Base-by-base conservation (phyloP, 192 early-diverging fungal genomes). In the Backusella morwellensis region DNA sequence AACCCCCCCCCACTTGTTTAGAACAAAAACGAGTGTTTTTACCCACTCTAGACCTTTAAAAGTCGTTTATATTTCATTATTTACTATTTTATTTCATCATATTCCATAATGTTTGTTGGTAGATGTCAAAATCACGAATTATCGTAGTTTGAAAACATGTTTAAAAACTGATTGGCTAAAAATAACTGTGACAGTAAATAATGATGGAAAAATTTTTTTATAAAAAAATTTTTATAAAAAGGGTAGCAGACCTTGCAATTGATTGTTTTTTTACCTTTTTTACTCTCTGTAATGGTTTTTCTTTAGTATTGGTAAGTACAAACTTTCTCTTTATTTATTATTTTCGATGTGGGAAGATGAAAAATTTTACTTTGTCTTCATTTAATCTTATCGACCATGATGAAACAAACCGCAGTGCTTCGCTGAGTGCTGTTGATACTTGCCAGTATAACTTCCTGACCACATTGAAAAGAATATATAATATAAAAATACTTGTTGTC, bases 391-490 rank as follows among this genome's bases (percentile, higher is more conserved):
- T 82, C 80, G 80, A 82, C 80, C 80, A 82, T 82, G 80, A 75
- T 70, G 80, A 82, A 67, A 82, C 35, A 82, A 82, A 52, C 76
- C 80, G 77, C 80, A 73, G 77, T 78, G 80, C 80, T 82, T 78
- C 80, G 80, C 80, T 82, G 80, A 82, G 80, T 74, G 77, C 77
- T 73, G 80, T 78, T 72, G 80, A 75, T 82, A 82, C 80, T 82
- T 82, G 80, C 80, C 80, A 82, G 80, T 82, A 82, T 75, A 82
- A 72, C 59, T 73, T 75, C 77, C 80, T 82, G 80, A 82, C 80
- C 74, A 71, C 73, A 72, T 63, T 21, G 44, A 59, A 19, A 70
- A 32, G 32, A 66, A 75, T 63, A 32, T 21, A 54, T 67, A 63
- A n/a, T 7, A 50, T 50, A 50, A 50, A 70, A 71, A 44, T 26